These are phyloP conservation scores for Ustilago bromivora DNA, from an alignment of 1,284 basidiomycete species.

Conservation along the genomic window DNA sequence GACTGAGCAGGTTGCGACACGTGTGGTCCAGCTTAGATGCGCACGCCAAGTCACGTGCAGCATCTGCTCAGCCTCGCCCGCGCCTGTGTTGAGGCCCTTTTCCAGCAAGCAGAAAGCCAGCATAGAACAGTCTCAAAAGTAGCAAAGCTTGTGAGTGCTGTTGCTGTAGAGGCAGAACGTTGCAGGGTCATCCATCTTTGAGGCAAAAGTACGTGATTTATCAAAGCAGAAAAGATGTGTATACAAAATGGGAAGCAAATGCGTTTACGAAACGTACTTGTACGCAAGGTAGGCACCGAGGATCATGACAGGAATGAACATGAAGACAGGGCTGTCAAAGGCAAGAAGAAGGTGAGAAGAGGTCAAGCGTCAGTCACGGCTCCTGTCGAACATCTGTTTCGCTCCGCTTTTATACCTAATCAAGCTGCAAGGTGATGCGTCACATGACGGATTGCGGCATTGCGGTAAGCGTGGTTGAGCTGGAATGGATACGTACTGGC, in stretches of 20 bases:
- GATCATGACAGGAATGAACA: slow-evolving; percentile 61
- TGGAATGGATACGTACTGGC: slow-evolving; percentile 50
- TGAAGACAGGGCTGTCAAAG: slow-evolving; percentile 58
- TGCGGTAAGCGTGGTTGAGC: neutral
- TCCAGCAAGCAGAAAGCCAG: too few species aligned
- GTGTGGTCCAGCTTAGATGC: too few species aligned
- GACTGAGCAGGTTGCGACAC: too few species aligned
- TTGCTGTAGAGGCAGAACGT: neutral
- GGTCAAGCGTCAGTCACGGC: slow-evolving; percentile 3
- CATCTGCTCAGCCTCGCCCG: too few species aligned
- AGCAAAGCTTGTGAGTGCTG: neutral
- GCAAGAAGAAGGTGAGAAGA: neutral
- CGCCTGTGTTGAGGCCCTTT: too few species aligned
- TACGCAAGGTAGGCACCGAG: slow-evolving; percentile 60
- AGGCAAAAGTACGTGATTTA: slow-evolving; percentile 12
- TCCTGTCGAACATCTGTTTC: neutral
- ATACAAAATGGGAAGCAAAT: slow-evolving; percentile 4
- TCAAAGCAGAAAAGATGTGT: slow-evolving; percentile 7
- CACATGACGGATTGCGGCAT: neutral
- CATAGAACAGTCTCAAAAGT: neutral
- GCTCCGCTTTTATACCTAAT: neutral
- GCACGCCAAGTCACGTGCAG: too few species aligned
- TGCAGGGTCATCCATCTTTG: neutral
- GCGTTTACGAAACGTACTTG: slow-evolving; percentile 53
- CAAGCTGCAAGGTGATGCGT: neutral